Evolutionary conservation across 345 rosid species (phyloP).

Genomic region (Rhodomyrtus tomentosa): DNA sequence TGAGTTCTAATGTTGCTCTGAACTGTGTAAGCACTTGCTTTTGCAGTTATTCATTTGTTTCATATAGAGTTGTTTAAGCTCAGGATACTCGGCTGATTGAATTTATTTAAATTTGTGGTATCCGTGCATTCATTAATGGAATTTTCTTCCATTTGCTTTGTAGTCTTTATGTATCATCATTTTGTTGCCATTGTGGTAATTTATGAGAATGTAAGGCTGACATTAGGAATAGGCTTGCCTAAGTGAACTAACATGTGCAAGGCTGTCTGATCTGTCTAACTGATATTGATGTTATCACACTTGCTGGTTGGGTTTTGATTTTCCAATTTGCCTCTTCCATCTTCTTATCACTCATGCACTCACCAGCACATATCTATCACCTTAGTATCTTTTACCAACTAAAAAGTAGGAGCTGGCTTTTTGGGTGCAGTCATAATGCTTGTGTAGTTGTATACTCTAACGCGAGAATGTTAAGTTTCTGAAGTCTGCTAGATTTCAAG

Average conservation of each 20-base stretch:
- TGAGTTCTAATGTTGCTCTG: constrained; percentile 7
- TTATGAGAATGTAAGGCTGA: neutral
- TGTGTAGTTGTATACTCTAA: neutral
- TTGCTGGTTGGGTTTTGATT: neutral
- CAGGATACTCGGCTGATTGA: neutral
- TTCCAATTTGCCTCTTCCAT: neutral
- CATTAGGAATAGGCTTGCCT: neutral
- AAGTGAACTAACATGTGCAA: neutral
- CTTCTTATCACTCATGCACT: neutral
- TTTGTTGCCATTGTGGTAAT: neutral
- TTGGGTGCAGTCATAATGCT: neutral
- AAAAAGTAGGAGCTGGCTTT: neutral
- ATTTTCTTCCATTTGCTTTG: neutral
- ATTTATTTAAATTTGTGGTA: neutral
- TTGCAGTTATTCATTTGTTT: neutral
- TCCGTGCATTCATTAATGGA: neutral
- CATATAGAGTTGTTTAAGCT: neutral
- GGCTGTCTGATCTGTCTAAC: neutral
- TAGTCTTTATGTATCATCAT: neutral
- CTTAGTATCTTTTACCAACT: neutral
- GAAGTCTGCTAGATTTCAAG: neutral
- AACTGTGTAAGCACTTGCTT: neutral
- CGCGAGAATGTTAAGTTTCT: neutral
- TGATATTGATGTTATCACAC: neutral
- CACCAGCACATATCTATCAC: neutral